Percentiles rank a stretch among this genome's conserved stretches.
Evolutionary conservation across 148 eudicot genomes (phyloP).

Genomic region (Silene latifolia): DNA sequence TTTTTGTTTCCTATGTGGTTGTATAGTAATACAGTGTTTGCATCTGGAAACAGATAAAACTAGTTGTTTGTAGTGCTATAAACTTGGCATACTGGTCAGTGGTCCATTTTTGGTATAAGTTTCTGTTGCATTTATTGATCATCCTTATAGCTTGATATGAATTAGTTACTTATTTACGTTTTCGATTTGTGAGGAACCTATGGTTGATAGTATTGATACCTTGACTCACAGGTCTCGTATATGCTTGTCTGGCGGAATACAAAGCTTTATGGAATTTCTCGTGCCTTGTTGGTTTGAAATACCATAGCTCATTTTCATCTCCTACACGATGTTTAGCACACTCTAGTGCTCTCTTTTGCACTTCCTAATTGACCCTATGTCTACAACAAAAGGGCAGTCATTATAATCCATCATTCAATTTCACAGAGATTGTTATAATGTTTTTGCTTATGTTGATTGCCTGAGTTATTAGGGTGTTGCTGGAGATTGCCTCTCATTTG

Average conservation of each 20-base stretch:
- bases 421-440: no score
- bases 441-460: no score
- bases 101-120: not conserved
- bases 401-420: not conserved
- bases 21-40: not conserved
- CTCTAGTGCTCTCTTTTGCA: constrained; percentile 44
- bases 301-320: constrained; percentile 31
- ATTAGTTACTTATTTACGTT: not conserved
- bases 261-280: constrained; percentile 54
- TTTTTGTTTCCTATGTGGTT: not conserved
- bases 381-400: not conserved
- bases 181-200: not conserved
- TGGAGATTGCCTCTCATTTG: no score
- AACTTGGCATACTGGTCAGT: not conserved
- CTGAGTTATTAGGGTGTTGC: no score
- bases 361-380: constrained; percentile 59
- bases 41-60: not conserved
- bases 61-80: no score
- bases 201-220: constrained; percentile 20
- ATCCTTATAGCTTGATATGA: not conserved
- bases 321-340: constrained; percentile 21
- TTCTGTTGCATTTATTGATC: not conserved
- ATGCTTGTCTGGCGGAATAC: constrained; percentile 32
- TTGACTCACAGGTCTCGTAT: constrained; percentile 22
- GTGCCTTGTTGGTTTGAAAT: constrained; percentile 48